These are phyloP conservation scores for Oryza rufipogon DNA, from an alignment of 176 grass and related monocot genomes.

Conservation along the genomic window DNA sequence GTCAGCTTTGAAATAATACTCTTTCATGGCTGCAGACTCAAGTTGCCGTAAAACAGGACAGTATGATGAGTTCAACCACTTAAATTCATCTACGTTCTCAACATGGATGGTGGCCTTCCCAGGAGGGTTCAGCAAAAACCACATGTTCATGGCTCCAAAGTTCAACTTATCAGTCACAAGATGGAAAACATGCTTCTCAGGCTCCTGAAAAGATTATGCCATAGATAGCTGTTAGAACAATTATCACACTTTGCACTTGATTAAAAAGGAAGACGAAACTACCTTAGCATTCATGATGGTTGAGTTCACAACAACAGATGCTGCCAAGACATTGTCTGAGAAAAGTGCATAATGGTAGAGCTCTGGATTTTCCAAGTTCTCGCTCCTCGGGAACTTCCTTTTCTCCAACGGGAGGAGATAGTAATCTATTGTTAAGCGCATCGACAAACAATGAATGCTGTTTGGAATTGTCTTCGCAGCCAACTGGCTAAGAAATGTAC, in stretches of 20 bases:
- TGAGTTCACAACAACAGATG: conserved; percentile 96
- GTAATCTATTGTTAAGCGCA: conserved; percentile 94
- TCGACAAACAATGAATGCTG: conserved; percentile 93
- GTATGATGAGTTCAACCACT: conserved; percentile 97
- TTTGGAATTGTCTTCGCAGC: conserved; percentile 99
- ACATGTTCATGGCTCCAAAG: conserved; percentile 99
- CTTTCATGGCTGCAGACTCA: conserved; percentile 93
- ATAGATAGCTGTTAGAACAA: conserved; percentile 2
- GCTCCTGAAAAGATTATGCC: conserved; percentile 61
- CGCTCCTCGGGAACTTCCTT: conserved; percentile 64
- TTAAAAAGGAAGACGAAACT: conserved; percentile 20
- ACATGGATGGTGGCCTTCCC: conserved; percentile 94
- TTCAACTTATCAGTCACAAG: conserved; percentile 99
- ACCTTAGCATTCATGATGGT: conserved; percentile 99
- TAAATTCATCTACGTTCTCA: conserved; percentile 98
- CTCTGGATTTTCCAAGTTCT: conserved; percentile 88
- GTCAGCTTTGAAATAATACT: conserved; percentile 99
- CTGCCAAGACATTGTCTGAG: conserved; percentile 96
- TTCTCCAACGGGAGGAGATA: conserved; percentile 85
- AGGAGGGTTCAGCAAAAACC: conserved; percentile 96
- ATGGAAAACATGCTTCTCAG: conserved; percentile 98
- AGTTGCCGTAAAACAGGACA: conserved; percentile 94
- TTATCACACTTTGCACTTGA: not conserved
- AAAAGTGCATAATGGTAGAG: conserved; percentile 99
- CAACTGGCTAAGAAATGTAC: conserved; percentile 95